Conservation (phyloP, 1,139 yeast species). For the Kodamaea fungicola region DNA sequence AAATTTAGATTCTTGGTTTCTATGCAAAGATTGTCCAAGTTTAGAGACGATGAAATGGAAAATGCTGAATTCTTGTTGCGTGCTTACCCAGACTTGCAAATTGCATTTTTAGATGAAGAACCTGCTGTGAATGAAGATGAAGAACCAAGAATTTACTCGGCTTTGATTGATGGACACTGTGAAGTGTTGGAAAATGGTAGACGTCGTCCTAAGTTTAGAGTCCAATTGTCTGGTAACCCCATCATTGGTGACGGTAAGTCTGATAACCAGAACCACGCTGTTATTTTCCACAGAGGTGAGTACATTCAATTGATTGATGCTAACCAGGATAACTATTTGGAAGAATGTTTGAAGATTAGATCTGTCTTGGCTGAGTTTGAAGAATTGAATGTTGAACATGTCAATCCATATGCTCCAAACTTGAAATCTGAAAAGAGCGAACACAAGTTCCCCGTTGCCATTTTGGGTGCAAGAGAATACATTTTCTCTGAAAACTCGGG, state of each 20-base stretch:
- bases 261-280: constrained; percentile 96
- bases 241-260: constrained; percentile 99
- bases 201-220: constrained; percentile 97
- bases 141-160: constrained; percentile 95
- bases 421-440: constrained; percentile 38
- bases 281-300: constrained; percentile 98
- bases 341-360: constrained; percentile 97
- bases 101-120: constrained; percentile 96
- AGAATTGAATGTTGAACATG: constrained; percentile 85
- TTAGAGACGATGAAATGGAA: constrained; percentile 96
- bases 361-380: constrained; percentile 97
- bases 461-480: constrained; percentile 98
- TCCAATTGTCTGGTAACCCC: constrained; percentile 97
- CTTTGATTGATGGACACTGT: constrained; percentile 97
- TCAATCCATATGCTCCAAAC: constrained; percentile 72
- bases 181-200: constrained; percentile 97
- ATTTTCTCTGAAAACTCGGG: constrained; percentile 98
- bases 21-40: constrained; percentile 97
- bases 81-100: constrained; percentile 98
- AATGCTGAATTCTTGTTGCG: constrained; percentile 96
- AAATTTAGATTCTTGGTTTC: constrained; percentile 96
- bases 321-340: constrained; percentile 96
- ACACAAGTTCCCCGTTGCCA: constrained; percentile 81
- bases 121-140: constrained; percentile 89
- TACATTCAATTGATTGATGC: constrained; percentile 97